These are phyloP conservation scores for Multifurca ochricompacta DNA, from an alignment of 768 basidiomycete species.

Conservation along the genomic window DNA sequence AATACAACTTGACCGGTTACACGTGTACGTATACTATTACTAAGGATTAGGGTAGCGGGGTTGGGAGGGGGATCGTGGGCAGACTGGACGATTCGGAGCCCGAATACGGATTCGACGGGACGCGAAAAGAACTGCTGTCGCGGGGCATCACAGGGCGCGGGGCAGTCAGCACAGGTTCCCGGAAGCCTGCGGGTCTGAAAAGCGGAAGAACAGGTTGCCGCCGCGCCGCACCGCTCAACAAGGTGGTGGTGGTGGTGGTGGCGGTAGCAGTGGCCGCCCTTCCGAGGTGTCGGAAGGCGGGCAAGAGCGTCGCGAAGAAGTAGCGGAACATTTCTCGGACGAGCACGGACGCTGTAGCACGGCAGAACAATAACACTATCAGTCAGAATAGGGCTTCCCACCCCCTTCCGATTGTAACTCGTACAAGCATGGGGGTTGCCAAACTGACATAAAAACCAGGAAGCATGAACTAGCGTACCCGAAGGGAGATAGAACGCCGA, in stretches of 20 bases:
- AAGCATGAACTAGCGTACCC: background rate
- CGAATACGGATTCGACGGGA: conserved; percentile 11
- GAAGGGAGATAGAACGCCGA: background rate
- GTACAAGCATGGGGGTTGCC: too few species aligned
- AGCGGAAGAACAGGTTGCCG: conserved; percentile 4
- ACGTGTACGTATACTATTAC: background rate
- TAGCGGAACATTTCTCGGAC: background rate
- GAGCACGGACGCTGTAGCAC: background rate
- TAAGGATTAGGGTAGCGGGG: background rate
- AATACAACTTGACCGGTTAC: background rate
- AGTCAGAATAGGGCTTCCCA: too few species aligned
- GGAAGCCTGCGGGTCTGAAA: conserved; percentile 1
- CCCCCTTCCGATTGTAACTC: too few species aligned
- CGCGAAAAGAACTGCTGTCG: conserved; percentile 10
- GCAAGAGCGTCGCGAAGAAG: conserved; percentile 3
- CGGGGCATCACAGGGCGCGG: conserved; percentile 7
- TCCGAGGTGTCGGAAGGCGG: conserved; percentile 1
- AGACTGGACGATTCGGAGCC: background rate
- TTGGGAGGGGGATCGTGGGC: background rate
- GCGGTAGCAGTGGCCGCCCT: too few species aligned
- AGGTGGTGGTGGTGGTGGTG: background rate
- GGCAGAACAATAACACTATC: background rate
- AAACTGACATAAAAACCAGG: background rate
- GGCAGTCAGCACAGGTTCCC: background rate
- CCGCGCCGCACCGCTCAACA: background rate